These are phyloP conservation scores for Chlorella sorokiniana DNA, from an alignment of 139 green algal species.

Conservation along the genomic window DNA sequence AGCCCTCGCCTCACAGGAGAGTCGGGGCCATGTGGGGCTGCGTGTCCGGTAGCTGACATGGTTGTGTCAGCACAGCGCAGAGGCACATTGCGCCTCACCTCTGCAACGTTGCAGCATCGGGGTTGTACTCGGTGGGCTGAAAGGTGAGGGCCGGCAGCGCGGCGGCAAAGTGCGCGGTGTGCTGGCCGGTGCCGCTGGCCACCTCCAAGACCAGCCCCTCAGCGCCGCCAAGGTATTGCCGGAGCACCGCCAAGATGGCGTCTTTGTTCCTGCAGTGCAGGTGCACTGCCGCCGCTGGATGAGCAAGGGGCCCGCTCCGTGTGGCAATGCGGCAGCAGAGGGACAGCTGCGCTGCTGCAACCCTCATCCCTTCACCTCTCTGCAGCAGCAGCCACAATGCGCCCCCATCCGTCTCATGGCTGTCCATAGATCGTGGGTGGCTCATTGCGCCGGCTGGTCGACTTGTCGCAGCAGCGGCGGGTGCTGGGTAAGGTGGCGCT, in stretches of 20 bases:
- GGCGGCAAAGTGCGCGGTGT: constrained; percentile 46
- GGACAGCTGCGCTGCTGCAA: not conserved
- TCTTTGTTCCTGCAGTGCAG: constrained; percentile 45
- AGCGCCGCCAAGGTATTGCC: not conserved
- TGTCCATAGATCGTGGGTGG: not conserved
- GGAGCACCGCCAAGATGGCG: constrained; percentile 29
- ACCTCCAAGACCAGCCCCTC: constrained; percentile 19
- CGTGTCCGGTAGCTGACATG: too few species aligned
- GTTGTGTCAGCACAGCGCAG: too few species aligned
- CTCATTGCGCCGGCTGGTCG: not conserved
- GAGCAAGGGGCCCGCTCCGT: too few species aligned
- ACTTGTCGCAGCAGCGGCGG: not conserved
- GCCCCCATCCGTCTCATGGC: not conserved
- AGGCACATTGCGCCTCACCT: too few species aligned
- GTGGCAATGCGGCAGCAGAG: not conserved
- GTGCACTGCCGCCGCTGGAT: too few species aligned
- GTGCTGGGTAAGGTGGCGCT: too few species aligned
- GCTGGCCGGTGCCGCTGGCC: constrained; percentile 41
- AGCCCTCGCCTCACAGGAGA: too few species aligned
- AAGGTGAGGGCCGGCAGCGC: constrained; percentile 39
- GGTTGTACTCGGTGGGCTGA: constrained; percentile 51
- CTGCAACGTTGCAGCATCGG: constrained; percentile 9
- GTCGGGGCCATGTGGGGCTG: too few species aligned
- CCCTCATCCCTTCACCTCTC: not conserved
- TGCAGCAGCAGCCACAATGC: not conserved